Base-by-base conservation (phyloP, 345 rosid species). In the Ceriops tagal region DNA sequence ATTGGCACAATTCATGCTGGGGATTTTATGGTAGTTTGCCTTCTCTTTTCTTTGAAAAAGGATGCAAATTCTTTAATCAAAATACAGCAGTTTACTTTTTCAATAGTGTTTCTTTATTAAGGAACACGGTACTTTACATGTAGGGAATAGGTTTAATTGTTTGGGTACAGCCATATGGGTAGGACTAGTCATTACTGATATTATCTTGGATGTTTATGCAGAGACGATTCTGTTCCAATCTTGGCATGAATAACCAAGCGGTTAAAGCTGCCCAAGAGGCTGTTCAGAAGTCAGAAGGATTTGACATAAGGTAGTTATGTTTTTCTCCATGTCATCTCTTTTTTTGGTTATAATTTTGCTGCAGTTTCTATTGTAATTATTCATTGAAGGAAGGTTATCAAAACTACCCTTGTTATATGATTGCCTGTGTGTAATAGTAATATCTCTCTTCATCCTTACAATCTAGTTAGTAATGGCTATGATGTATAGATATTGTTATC, bases 191-290 rank as follows among this genome's bases (percentile, higher is more conserved):
- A 30, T 27, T 47, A 3, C 64, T 69, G 52, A 74, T 66, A 58
- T 68, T 39, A 27, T 56, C 28, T 31, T 49, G 35, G 71, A 39
- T 61, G 72, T 51, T 69, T 75, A 19, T 53, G 71, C 74, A 95
- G 99, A 87, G 96, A 78, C 97, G 99, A 51, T 92, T 95, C 70
- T 95, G 99, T 85, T 95, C 97, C 76, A 85, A 92, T 84, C 91
- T 95, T 78, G 96, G 97, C 51, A 92, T 92, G 97, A 88, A 80
- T 75, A 88, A 92, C 72, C 96, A 95, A 80, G 90, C 97, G 0
- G 89, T 95, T 62, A 95, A 88, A 83, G 99, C 99, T 81, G 99
- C 99, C 60, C 92, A 90, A 74, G 97, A 95, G 81, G 83, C 99
- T 71, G 99, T 95, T 71, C 79, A 82, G 79, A 95, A 87, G 77